Evolutionary conservation across 2,329 filamentous ascomycete genomes (phyloP).

Genomic region (Phialophora tarda): DNA sequence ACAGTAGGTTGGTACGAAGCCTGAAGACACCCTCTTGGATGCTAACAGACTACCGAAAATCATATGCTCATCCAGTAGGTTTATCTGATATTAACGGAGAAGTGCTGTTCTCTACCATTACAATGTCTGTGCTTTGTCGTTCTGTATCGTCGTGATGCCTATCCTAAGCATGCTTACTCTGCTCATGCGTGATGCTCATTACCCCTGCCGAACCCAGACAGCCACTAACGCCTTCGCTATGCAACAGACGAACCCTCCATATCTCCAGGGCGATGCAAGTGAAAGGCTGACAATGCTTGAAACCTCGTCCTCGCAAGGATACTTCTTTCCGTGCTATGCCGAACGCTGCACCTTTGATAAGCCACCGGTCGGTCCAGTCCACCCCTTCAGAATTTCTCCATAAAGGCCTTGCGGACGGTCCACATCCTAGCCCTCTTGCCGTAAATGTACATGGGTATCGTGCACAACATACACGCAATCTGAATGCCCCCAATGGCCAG

Average conservation of each 20-base stretch:
- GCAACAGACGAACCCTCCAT: background rate
- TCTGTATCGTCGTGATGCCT: background rate
- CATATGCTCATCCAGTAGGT: background rate
- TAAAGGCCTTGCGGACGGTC: conserved; percentile 83
- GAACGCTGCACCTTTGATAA: background rate
- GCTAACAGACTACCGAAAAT: background rate
- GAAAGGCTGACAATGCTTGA: background rate
- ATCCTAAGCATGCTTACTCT: background rate
- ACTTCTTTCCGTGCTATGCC: background rate
- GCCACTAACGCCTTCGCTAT: conserved; percentile 12
- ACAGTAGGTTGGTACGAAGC: too few relatives aligned
- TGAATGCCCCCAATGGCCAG: conserved; percentile 86
- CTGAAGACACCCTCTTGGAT: background rate
- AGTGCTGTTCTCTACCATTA: background rate
- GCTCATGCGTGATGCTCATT: background rate
- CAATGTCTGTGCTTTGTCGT: background rate
- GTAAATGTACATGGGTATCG: conserved; percentile 92
- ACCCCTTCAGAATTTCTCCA: conserved; percentile 74
- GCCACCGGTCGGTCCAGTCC: background rate
- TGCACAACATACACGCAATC: conserved; percentile 71
- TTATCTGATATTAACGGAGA: background rate
- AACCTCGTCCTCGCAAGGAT: background rate
- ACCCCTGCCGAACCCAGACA: background rate
- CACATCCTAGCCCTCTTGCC: conserved; percentile 92
- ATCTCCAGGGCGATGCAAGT: background rate